These are phyloP conservation scores for Kwoniella europaea DNA, from an alignment of 768 basidiomycete genomes.

Conservation along the genomic window DNA sequence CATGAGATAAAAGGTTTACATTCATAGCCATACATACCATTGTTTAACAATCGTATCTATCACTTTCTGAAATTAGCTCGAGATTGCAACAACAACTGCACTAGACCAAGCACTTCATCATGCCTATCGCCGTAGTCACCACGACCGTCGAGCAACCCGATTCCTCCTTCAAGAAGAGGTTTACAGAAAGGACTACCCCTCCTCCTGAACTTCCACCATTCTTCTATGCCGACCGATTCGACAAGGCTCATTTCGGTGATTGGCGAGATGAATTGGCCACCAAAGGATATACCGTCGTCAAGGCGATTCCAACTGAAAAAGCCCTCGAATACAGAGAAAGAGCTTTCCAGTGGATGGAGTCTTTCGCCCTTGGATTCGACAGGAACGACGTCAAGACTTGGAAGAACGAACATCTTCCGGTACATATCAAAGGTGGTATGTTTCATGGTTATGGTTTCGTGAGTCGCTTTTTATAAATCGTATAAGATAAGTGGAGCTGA, in stretches of 20 bases:
- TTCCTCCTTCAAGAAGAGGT: constrained; percentile 11
- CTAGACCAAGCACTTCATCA: neutral
- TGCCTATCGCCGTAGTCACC: constrained; percentile 8
- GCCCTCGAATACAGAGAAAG: constrained; percentile 38
- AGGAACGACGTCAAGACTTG: constrained; percentile 49
- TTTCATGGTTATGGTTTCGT: constrained; percentile 38
- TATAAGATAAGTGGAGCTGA: neutral
- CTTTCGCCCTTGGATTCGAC: constrained; percentile 51
- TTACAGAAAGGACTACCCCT: constrained; percentile 22
- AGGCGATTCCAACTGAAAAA: constrained; percentile 35
- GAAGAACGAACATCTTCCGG: constrained; percentile 46
- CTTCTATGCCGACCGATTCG: constrained; percentile 22
- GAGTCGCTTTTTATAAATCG: constrained; percentile 2
- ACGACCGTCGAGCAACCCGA: neutral
- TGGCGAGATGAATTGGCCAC: constrained; percentile 35
- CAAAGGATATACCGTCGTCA: constrained; percentile 36
- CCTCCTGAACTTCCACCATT: constrained; percentile 30
- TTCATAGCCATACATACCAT: too few relatives aligned
- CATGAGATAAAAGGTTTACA: neutral
- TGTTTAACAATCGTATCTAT: too few relatives aligned
- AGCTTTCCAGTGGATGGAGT: constrained; percentile 51
- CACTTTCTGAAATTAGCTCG: too few relatives aligned
- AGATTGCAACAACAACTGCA: neutral
- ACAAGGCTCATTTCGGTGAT: constrained; percentile 26
- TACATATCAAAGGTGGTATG: constrained; percentile 43